Evolutionary conservation across 1,284 basidiomycete genomes (phyloP), one percentile per base, ranked within the genome.

Genomic region (Caloboletus firmus): DNA sequence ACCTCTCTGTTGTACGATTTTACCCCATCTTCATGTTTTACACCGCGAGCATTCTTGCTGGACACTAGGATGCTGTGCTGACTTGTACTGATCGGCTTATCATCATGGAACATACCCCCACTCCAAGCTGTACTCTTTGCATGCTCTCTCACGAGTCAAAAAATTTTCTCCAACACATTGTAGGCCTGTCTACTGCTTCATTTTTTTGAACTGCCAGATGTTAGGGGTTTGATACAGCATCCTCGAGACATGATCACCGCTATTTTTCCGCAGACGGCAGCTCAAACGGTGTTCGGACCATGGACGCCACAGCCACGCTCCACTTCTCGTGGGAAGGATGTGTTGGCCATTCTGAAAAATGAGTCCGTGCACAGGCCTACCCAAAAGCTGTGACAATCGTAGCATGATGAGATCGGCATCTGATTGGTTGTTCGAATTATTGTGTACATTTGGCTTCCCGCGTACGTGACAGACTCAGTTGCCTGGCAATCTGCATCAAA

Each of bases 401-500:
- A 31, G 46, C 51, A 39, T 45, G 46, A 50, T 54, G 36, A 49
- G 55, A 60, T 64, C 37, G 35, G 48, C 51, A 31, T 12, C 11
- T 34, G 52, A 42, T 32, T 39, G 17, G 36, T 40, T 39, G 26
- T 39, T 44, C 44, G 40, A 46, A 35, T 5, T 7, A 45, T 42
- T 40, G 52, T 52, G n/a, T 31, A n/a, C 22, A 22, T 8, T 43
- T 43, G 48, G 18, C 43, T 64, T 53, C 45, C 42, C 32, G 45
- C 28, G 52, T 62, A 65, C 52, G 64, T 62, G 49, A 63, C 32
- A 26, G 15, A 7, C 13, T 6, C 32, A 30, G 63, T 65, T 69
- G 62, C 63, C 51, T 61, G 57, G 65, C 64, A 56, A 68, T 65
- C 30, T 34, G 20, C 57, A 65, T 65, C 63, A 68, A 51, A 45